These are phyloP conservation scores for Mycena filopes DNA, from an alignment of 768 basidiomycete genomes.

Conservation along the genomic window DNA sequence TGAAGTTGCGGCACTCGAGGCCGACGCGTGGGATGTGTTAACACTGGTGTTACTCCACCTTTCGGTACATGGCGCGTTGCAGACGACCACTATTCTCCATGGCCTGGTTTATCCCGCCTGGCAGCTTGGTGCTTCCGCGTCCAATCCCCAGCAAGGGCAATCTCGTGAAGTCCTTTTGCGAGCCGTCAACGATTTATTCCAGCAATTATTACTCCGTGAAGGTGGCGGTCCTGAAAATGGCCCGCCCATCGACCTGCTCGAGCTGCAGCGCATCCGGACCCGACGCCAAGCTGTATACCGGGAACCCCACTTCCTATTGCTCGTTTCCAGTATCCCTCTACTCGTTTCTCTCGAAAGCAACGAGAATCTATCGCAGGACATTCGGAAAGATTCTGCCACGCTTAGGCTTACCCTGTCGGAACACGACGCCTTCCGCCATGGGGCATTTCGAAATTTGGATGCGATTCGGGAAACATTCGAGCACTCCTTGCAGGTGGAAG, in stretches of 20 bases:
- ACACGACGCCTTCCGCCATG: slow-evolving; percentile 75
- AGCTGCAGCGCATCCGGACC: slow-evolving; percentile 76
- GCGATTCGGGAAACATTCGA: slow-evolving; percentile 78
- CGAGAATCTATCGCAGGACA: slow-evolving; percentile 55
- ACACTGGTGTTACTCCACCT: slow-evolving; percentile 71
- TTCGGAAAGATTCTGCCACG: slow-evolving; percentile 58
- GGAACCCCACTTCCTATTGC: slow-evolving; percentile 70
- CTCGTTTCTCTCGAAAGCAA: slow-evolving; percentile 80
- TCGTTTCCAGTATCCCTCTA: slow-evolving; percentile 72
- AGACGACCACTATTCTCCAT: slow-evolving; percentile 75
- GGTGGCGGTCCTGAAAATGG: slow-evolving; percentile 52
- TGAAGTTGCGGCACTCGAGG: slow-evolving; percentile 67
- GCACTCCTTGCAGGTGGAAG: slow-evolving; percentile 61
- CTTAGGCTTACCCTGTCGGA: slow-evolving; percentile 72
- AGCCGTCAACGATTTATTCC: slow-evolving; percentile 73
- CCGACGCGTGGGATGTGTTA: slow-evolving; percentile 76
- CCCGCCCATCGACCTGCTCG: slow-evolving; percentile 63
- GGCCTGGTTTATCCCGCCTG: slow-evolving; percentile 86
- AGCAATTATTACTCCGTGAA: slow-evolving; percentile 65
- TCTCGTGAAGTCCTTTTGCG: slow-evolving; percentile 63
- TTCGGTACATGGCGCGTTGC: slow-evolving; percentile 72
- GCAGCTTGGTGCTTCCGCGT: slow-evolving; percentile 62
- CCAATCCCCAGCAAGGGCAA: slow-evolving; percentile 48
- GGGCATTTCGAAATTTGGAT: slow-evolving; percentile 80
- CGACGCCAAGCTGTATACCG: slow-evolving; percentile 75